Evolutionary conservation across 768 basidiomycete species (phyloP).

Genomic region (Clitopilus hobsonii): DNA sequence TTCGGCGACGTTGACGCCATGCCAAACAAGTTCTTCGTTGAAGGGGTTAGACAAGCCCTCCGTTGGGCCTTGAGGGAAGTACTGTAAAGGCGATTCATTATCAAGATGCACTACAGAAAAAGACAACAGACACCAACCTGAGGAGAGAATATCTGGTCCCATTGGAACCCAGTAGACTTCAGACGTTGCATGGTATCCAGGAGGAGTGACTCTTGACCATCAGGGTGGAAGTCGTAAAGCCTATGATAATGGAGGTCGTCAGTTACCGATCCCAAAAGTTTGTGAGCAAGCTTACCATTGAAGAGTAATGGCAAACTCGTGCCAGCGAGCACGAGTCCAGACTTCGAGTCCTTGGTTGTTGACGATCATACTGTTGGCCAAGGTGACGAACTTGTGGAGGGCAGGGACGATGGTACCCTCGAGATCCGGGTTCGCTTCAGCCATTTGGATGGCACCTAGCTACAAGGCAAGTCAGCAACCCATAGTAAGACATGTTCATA

Average conservation of each 20-base stretch:
- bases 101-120: no score
- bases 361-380: constrained; percentile 49
- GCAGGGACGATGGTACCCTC: constrained; percentile 36
- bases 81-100: no score
- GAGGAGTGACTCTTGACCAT: constrained; percentile 39
- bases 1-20: constrained; percentile 51
- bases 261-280: no score
- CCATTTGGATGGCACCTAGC: constrained; percentile 50
- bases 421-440: constrained; percentile 36
- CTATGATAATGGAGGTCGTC: no score
- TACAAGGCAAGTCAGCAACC: background rate
- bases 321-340: constrained; percentile 49
- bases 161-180: constrained; percentile 45
- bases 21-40: constrained; percentile 25
- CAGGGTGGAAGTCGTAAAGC: constrained; percentile 45
- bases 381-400: constrained; percentile 43
- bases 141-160: constrained; percentile 40
- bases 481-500: background rate
- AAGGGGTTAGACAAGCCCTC: constrained; percentile 3
- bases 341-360: constrained; percentile 42
- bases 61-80: background rate
- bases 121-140: background rate
- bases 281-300: constrained; percentile 33
- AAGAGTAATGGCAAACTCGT: constrained; percentile 46
- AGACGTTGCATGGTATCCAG: constrained; percentile 48